phyloP scores from a whole-genome alignment of 805 yeast genomes.

The Wickerhamomyces hampshirensis region DNA sequence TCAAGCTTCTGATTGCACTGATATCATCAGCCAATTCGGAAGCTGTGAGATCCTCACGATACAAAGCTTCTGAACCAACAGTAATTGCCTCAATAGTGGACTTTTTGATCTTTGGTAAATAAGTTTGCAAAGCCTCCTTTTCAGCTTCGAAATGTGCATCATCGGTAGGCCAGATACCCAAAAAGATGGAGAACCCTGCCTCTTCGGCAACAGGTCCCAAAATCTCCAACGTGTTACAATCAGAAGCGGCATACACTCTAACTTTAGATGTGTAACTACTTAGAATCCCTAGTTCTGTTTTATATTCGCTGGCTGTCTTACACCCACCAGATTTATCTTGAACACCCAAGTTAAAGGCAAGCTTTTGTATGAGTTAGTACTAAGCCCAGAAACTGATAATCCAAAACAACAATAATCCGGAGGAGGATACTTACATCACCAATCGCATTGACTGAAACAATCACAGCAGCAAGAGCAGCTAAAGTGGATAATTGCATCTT shows the following conservation, averaged over 20 bases:
- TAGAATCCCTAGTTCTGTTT: constrained; percentile 58
- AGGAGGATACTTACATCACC: constrained; percentile 40
- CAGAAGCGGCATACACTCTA: constrained; percentile 89
- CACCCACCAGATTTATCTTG: constrained; percentile 66
- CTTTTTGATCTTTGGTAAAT: constrained; percentile 69
- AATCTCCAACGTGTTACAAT: constrained; percentile 81
- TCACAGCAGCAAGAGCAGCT: constrained; percentile 37
- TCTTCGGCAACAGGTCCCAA: constrained; percentile 84
- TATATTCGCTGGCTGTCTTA: constrained; percentile 68
- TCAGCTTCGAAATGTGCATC: constrained; percentile 72
- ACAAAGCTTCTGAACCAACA: constrained; percentile 94
- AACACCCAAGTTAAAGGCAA: constrained; percentile 87
- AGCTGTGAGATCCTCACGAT: constrained; percentile 84
- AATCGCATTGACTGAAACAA: constrained; percentile 48
- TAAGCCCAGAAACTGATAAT: background rate
- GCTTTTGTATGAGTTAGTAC: constrained; percentile 22
- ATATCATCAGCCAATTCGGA: constrained; percentile 66
- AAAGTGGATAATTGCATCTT: constrained; percentile 22
- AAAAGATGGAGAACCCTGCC: constrained; percentile 68
- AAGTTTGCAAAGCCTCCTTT: constrained; percentile 60
- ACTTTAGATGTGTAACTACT: constrained; percentile 57
- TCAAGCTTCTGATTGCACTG: constrained; percentile 50
- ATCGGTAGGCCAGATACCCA: constrained; percentile 95
- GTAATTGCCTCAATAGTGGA: constrained; percentile 69
- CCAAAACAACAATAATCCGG: constrained; percentile 12